Base-by-base conservation (phyloP, 331 rosid species). In the Quercus lobata region DNA sequence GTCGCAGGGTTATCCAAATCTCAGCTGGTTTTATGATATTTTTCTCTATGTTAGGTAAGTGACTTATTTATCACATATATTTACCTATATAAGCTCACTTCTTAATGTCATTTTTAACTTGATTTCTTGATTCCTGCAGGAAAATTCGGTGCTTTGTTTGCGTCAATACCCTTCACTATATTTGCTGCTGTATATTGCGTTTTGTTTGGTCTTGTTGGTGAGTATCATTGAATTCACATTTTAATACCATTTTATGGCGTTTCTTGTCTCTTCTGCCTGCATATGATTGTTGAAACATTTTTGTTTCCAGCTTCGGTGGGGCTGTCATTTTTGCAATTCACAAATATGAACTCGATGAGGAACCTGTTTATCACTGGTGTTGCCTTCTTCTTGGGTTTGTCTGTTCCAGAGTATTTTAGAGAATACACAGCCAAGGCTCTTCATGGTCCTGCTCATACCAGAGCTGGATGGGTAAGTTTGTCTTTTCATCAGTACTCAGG, bases 321-420 rank as follows among this genome's bases (percentile, higher is more conserved):
- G 71, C 86, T 96, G 76, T 96, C 99, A 74, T 93, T 96, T 89
- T 84, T 96, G 97, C 99, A 96, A 85, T 96, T 96, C 84, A 96
- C 99, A 75, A 96, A 96, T 91, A 93, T 96, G 99, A 96, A 96
- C 83, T 96, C 99, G 46, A 82, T 88, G 98, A 90, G 99, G 83
- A 96, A 93, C 86, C 98, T 96, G 76, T 93, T 96, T 74, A 93
- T 96, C 58, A 83, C 88, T 1, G 99, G 97, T 0, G 97, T 96
- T 57, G 78, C 99, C 49, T 89, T 96, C 76, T 96, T 88, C 93
- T 86, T 96, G 76, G 99, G 99, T 16, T 81, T 96, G 61, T 96
- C 99, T 46, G 77, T 96, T 78, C 98, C 99, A 1, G 97, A 88
- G 81, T 96, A 93, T 80, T 96, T 96, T 83, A 87, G 97, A 72